Base-by-base conservation (phyloP, 2,329 filamentous ascomycete genomes). In the Talaromyces sp. region DNA sequence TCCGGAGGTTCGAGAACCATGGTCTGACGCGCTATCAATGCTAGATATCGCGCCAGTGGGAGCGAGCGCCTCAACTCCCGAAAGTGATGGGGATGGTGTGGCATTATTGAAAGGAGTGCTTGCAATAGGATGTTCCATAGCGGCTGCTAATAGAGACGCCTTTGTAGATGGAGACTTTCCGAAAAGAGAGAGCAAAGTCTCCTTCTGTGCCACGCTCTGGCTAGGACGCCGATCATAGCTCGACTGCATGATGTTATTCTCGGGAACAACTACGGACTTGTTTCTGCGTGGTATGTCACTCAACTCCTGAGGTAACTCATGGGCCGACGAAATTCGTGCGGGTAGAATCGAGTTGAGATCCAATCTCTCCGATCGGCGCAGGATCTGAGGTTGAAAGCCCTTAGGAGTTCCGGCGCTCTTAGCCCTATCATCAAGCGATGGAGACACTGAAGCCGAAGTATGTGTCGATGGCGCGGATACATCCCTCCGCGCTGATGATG, bases 121-220 rank as follows among this genome's bases (percentile, higher is more conserved):
- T 25, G 56, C 42, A 37, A 46, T 33, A 12, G 57, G 58, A 14
- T 70, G 61, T 23, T 72, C 67, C 21, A 68, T 64, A 25, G 69
- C 67, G 11, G 60, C 64, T 33, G 69, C 46, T 28, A 67, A 66
- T 12, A 67, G 64, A n/a, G 67, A 62, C 5, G 67, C 63, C 1
- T 72, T 67, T 35, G 72, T 70, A 33, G 65, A 61, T 16, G 72
- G 60, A 4, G 77, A 69, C 69, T 84, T 84, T 28, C 84, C 82
- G 69, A 91, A 89, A 1, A 91, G 81, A 5, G 87, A 88, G 12
- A 91, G 78, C 3, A 84, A 72, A 3, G 76, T 72, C 66, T 82
- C 79, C 64, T 79, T 81, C 61, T 83, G 81, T 16, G 78, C 73
- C n/a, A 68, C 64, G 16, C 77, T 75, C 66, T 80, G 79, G 54